Base-by-base conservation (phyloP, 768 basidiomycete genomes). In the Trametes cubensis region DNA sequence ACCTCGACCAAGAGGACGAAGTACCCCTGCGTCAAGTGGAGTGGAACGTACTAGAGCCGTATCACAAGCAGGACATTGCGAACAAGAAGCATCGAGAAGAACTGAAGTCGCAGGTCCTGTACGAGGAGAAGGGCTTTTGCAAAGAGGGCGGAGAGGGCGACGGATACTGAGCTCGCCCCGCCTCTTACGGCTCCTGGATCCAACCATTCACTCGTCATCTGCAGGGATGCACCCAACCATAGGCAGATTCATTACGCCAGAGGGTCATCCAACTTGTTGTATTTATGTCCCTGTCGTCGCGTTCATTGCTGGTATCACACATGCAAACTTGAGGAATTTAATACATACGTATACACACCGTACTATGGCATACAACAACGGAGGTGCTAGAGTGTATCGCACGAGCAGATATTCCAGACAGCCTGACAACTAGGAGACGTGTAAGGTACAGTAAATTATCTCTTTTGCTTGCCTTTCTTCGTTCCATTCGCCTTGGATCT, bases 131-230 rank as follows among this genome's bases (percentile, higher is more conserved):
- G 66, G 96, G 96, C 2, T 98, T 96, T 75, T 94, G 89, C 72
- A 93, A 89, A 73, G 96, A 98, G 73, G 95, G 94, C 13, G 92
- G 94, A 40, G 96, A 98, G 78, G 95, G 95, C 8, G 96, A 98
- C 74, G 94, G 94, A 13, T 98, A 98, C 75, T 97, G 77, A 81
- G 15, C 26, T 34, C 58, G 30, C 39, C 39, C 52, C 46, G 14
- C 7, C 6, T 28, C 39, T 18, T 17, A 20, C 46, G 8, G 18
- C 51, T 26, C 5, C 23, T 15, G 14, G 21, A 49, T 28, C 62
- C 41, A 18, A 18, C 38, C 55, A 39, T 46, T 47, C 20, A 21
- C 25, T 49, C 25, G 8, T 39, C 20, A 21, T 59, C 62, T 45
- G 2, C 51, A 42, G 55, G 62, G 60, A 60, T 63, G 61, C 59